phyloP scores from a whole-genome alignment of 495 filamentous ascomycete species.

The Penicillium turbatum region DNA sequence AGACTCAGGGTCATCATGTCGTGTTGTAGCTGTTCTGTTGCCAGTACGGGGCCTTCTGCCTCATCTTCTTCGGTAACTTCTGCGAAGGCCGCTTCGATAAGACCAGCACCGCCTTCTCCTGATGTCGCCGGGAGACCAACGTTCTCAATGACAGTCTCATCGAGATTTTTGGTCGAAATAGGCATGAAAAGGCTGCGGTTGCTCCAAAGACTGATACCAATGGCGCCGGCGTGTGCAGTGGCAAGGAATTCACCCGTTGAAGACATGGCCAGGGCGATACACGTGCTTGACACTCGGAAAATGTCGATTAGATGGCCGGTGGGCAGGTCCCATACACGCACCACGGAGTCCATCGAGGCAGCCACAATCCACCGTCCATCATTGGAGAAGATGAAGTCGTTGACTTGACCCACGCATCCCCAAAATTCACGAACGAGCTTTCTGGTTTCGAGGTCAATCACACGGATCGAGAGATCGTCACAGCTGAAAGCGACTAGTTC shows the following conservation, averaged over 20 bases:
- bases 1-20: constrained; percentile 84
- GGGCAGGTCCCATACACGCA: constrained; percentile 93
- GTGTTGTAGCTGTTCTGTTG: constrained; percentile 67
- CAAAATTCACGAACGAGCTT: constrained; percentile 89
- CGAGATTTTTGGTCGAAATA: constrained; percentile 75
- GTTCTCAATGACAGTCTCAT: constrained; percentile 63
- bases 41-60: constrained; percentile 45
- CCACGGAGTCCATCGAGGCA: constrained; percentile 72
- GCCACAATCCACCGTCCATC: constrained; percentile 94
- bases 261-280: constrained; percentile 82
- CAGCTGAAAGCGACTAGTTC: constrained; percentile 88
- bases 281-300: constrained; percentile 67
- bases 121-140: constrained; percentile 66
- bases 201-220: constrained; percentile 93
- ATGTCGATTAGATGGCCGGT: constrained; percentile 93
- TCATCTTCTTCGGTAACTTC: constrained; percentile 47
- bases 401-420: constrained; percentile 77
- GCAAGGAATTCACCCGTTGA: constrained; percentile 88
- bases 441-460: constrained; percentile 87
- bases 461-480: constrained; percentile 80
- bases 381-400: constrained; percentile 85
- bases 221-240: constrained; percentile 73
- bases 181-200: constrained; percentile 88
- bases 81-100: constrained; percentile 66
- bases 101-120: constrained; percentile 71